Conservation (phyloP, 78 protist species). For the Monocercomonoides exilis region DNA sequence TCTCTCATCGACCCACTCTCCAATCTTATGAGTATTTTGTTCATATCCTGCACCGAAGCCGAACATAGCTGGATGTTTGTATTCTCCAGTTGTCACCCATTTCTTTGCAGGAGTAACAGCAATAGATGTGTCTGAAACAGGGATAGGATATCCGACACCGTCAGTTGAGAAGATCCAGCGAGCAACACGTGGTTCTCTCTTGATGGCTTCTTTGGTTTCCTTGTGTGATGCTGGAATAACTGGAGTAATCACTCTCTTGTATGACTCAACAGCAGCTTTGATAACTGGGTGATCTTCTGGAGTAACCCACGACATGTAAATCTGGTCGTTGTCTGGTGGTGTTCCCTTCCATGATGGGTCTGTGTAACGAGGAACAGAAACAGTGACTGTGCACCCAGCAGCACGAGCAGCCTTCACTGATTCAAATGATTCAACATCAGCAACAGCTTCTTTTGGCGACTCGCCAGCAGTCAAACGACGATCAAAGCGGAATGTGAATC, state of each 20-base stretch:
- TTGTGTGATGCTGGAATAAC: constrained; percentile 7
- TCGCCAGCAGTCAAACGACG: constrained; percentile 48
- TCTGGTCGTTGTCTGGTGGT: constrained; percentile 34
- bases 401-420: constrained; percentile 23
- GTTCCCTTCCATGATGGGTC: constrained; percentile 34
- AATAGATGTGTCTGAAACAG: neutral
- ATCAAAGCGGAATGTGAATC: constrained; percentile 48
- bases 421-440: constrained; percentile 18
- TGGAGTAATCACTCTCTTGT: constrained; percentile 37
- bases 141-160: constrained; percentile 41
- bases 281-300: constrained; percentile 40
- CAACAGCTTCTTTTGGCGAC: constrained; percentile 18
- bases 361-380: constrained; percentile 33
- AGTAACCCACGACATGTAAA: constrained; percentile 42
- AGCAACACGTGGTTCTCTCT: constrained; percentile 36
- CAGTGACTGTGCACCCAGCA: constrained; percentile 29
- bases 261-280: constrained; percentile 32
- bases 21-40: constrained; percentile 26
- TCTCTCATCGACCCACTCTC: constrained; percentile 17
- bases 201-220: constrained; percentile 2
- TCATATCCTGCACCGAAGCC: constrained; percentile 37
- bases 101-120: constrained; percentile 8
- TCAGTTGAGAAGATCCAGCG: constrained; percentile 50
- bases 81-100: constrained; percentile 15
- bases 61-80: constrained; percentile 34